Evolutionary conservation across 345 rosid genomes (phyloP).

Genomic region (Eucalyptus pauciflora): DNA sequence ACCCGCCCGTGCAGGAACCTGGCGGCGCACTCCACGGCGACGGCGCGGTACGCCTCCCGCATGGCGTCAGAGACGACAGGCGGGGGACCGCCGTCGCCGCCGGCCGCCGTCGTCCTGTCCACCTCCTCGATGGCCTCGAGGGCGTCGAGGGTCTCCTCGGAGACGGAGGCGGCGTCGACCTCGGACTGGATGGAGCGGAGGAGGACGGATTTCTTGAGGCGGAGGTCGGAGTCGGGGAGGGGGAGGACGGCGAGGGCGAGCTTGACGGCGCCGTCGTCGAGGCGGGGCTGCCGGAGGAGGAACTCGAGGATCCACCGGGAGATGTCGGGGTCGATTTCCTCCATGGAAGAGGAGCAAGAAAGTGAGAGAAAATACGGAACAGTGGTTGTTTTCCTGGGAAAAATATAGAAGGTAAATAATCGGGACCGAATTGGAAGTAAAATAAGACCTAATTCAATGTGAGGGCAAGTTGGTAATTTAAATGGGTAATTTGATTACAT

Average conservation of each 20-base stretch:
- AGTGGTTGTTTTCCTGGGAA: too few relatives aligned
- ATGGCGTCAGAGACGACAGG: conserved; percentile 16
- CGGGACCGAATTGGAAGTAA: too few relatives aligned
- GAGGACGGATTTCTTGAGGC: conserved; percentile 8
- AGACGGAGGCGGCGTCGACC: conserved; percentile 1
- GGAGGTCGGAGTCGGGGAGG: background rate
- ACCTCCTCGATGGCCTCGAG: conserved; percentile 16
- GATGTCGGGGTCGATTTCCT: conserved; percentile 3
- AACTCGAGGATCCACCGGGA: conserved; percentile 16
- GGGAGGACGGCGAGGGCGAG: background rate
- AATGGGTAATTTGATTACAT: background rate
- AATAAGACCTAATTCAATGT: background rate
- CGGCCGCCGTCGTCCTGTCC: conserved; percentile 9
- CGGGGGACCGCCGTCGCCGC: background rate
- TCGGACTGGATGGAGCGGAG: conserved; percentile 13
- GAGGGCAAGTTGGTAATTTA: background rate
- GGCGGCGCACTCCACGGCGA: conserved; percentile 48
- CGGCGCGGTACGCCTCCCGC: conserved; percentile 37
- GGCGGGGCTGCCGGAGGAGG: conserved; percentile 8
- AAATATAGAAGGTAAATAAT: accelerated
- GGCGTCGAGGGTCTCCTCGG: conserved; percentile 18
- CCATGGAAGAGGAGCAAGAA: background rate
- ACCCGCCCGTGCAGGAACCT: conserved; percentile 13
- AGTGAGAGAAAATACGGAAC: too few relatives aligned
- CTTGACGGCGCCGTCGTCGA: background rate